Evolutionary conservation across 768 basidiomycete species (phyloP), one percentile per base, ranked within the genome.

Genomic region (Auriculariales sp.): DNA sequence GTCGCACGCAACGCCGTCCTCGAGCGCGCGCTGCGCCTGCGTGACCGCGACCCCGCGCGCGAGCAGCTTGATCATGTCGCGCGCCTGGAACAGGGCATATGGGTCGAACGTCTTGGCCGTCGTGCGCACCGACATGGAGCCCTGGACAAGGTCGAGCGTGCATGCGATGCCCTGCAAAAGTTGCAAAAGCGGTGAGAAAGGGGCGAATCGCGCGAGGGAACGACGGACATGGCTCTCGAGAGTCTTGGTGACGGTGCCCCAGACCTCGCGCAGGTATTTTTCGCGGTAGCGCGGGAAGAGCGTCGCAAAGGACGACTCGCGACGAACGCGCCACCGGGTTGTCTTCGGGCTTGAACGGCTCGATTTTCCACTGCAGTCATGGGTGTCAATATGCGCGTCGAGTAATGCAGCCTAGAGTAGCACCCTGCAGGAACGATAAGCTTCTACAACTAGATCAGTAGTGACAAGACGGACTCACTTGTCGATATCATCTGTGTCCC

Each of bases 401-500:
- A 30, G 12, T 46, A 11, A 46, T 34, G 27, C 28, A 50, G 39
- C 30, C 48, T 49, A 34, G 24, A 53, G 29, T n/a, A 24, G n/a
- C 28, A 42, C 24, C 50, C 46, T 45, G 48, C 33, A 32, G 19
- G 3, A 28, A 22, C 19, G n/a, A n/a, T 11, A 22, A 28, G 34
- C 11, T 14, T 45, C 22, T 27, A 49, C 31, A 25, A 28, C 31
- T 15, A 17, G 6, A 7, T 19, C 15, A 17, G 35, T 7, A 36
- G 14, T 24, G 19, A 25, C 3, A 44, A 6, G 12, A n/a, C n/a
- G n/a, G 6, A 64, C 91, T 80, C 63, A 94, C 91, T 95, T 93
- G 73, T 97, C 88, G 66, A 97, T 91, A 58, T 95, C 94, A 64
- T 97, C 93, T 36, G 93, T 97, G 61, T 98, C 94, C 94, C 94